Evolutionary conservation across 2,329 filamentous ascomycete species (phyloP), one percentile per base, ranked within the genome.

Genomic region (Pyrenophora seminiperda): DNA sequence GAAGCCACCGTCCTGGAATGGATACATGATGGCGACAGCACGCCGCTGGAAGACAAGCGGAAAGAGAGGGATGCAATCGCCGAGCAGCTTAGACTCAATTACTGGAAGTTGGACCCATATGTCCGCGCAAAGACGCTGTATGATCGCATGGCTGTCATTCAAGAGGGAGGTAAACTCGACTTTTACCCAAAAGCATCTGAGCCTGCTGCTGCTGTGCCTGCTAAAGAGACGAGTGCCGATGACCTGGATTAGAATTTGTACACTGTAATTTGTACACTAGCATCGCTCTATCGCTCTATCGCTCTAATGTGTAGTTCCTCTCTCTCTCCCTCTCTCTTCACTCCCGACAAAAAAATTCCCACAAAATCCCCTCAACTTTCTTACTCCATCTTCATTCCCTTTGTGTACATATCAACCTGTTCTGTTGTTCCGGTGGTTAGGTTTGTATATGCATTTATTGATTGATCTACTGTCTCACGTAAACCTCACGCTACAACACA

Each of bases 31-130:
- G 74, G 77, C 39, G 77, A 77, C 41, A 20, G 60, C 48, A 47
- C 30, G 11, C 20, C 47, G 40, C 19, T 73, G 5, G 72, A 72
- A n/a, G 76, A 81, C 52, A 75, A 75, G 34, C 82, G 83, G 68
- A 75, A 76, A 39, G 81, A 83, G 71, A 79, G 91, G 47, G 77
- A 83, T 30, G 74, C 77, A 2, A 65, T 94, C 20, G 86, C 89
- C 2, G 79, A 79, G 41, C 75, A 82, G 55, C 68, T 97, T 61
- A 81, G 81, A 54, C 79, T 81, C 39, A 89, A 89, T 61, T 99
- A 97, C 76, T 99, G 94, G 93, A 80, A 81, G 31, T 73, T 97
- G 43, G 94, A 99, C 75, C 91, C 91, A 0, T 96, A 93, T 71
- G 71, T 97, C 22, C 81, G 94, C 31, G 90, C 92, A 10, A 82